Conservation (phyloP, 257 asterid genomes). For the Petunia secreta region DNA sequence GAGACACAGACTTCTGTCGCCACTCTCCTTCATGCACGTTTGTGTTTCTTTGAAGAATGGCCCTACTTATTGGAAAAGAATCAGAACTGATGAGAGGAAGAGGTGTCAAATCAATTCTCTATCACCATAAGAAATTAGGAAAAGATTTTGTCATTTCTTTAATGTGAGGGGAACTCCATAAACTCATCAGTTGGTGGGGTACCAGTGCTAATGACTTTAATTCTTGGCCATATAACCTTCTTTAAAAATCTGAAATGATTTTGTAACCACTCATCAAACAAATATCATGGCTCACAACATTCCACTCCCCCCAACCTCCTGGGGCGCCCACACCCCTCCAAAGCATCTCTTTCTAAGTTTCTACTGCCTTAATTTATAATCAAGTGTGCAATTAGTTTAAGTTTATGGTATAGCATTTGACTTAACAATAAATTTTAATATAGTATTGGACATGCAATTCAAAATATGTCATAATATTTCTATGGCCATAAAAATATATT, state of each 20-base stretch:
- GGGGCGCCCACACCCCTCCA: too few relatives aligned
- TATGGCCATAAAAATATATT: too few relatives aligned
- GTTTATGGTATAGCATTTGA: too few relatives aligned
- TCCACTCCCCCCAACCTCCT: background rate
- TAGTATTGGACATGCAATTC: too few relatives aligned
- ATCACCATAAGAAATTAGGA: background rate
- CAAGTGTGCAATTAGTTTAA: too few relatives aligned
- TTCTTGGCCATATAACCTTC: conserved; percentile 36
- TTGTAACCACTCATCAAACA: conserved; percentile 29
- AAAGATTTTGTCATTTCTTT: conserved; percentile 23
- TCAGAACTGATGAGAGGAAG: background rate
- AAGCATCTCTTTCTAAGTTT: background rate
- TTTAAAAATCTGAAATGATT: conserved; percentile 25
- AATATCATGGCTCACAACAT: conserved; percentile 27
- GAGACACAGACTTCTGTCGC: conserved; percentile 6
- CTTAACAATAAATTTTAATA: too few relatives aligned
- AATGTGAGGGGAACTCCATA: background rate
- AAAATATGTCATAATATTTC: too few relatives aligned
- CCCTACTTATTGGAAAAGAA: background rate
- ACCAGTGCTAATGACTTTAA: conserved; percentile 29
- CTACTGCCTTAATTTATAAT: background rate
- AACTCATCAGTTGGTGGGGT: conserved; percentile 23
- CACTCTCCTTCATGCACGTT: conserved; percentile 29
- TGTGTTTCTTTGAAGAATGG: too few relatives aligned
- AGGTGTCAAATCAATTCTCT: conserved; percentile 21